Evolutionary conservation across 2,329 filamentous ascomycete species (phyloP).

Genomic region (Teratosphaeria gauchensis): DNA sequence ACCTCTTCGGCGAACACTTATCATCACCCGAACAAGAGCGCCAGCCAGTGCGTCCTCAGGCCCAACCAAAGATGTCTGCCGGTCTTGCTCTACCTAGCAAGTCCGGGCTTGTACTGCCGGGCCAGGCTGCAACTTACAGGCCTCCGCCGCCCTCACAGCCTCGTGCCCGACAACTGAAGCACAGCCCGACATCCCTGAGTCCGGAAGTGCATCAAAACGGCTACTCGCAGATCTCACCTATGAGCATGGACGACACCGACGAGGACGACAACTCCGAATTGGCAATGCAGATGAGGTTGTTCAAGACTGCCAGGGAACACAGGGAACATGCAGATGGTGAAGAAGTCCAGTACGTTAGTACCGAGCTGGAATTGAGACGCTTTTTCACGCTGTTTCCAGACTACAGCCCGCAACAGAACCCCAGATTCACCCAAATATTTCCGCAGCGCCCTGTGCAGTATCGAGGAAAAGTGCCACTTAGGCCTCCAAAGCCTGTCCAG

Average conservation of each 20-base stretch:
- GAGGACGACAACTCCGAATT: slow-evolving; percentile 20
- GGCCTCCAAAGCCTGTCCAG: slow-evolving; percentile 70
- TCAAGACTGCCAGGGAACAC: slow-evolving; percentile 13
- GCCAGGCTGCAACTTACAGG: neutral
- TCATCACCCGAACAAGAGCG: slow-evolving; percentile 24
- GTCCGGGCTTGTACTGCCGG: slow-evolving; percentile 20
- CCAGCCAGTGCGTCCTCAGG: slow-evolving; percentile 5
- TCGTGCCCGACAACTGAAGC: slow-evolving; percentile 4
- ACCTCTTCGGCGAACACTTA: slow-evolving; percentile 28
- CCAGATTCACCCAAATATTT: slow-evolving; percentile 74
- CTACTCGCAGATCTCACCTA: slow-evolving; percentile 14
- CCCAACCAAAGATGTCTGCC: slow-evolving; percentile 7
- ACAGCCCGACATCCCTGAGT: slow-evolving; percentile 2
- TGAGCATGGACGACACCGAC: slow-evolving; percentile 11
- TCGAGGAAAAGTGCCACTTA: slow-evolving; percentile 66
- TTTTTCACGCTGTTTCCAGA: slow-evolving; percentile 72
- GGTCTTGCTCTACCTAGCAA: slow-evolving; percentile 24
- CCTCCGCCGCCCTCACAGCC: slow-evolving; percentile 3
- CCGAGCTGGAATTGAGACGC: slow-evolving; percentile 62
- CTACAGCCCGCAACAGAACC: slow-evolving; percentile 64
- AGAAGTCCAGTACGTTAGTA: slow-evolving; percentile 11
- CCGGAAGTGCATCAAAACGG: slow-evolving; percentile 1
- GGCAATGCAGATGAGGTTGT: slow-evolving; percentile 21
- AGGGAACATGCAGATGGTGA: slow-evolving; percentile 6
- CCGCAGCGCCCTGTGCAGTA: slow-evolving; percentile 71